These are phyloP conservation scores for Paecilomyces variotii DNA, from an alignment of 2,329 filamentous ascomycete genomes.

Conservation along the genomic window DNA sequence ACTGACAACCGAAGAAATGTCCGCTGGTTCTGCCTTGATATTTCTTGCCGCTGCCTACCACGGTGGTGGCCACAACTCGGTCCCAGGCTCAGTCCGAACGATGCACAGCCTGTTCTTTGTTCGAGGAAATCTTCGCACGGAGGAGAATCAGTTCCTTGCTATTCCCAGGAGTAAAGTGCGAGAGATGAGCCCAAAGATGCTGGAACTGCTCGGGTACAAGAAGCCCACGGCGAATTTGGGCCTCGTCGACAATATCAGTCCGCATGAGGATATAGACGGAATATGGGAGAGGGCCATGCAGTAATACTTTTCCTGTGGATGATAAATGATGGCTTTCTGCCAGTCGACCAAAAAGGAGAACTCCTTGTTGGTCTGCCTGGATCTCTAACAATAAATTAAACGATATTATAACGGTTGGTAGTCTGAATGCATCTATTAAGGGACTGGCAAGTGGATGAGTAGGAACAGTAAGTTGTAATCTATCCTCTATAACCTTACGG, in stretches of 20 bases:
- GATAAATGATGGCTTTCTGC: too few species aligned
- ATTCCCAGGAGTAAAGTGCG: constrained; percentile 21
- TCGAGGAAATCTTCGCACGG: constrained; percentile 19
- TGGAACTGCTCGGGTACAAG: constrained; percentile 25
- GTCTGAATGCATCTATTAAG: too few species aligned
- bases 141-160: constrained; percentile 29
- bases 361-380: too few species aligned
- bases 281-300: not conserved
- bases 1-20: constrained; percentile 21
- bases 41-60: constrained; percentile 27
- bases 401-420: too few species aligned
- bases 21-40: constrained; percentile 27
- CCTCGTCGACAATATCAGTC: constrained; percentile 22
- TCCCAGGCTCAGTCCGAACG: constrained; percentile 15
- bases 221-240: constrained; percentile 23
- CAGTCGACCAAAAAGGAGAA: too few species aligned
- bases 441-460: too few species aligned
- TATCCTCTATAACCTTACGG: too few species aligned
- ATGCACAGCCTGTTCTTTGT: constrained; percentile 25
- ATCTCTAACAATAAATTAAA: too few species aligned
- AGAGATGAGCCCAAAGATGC: constrained; percentile 25
- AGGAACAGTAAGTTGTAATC: too few species aligned
- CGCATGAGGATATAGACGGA: constrained; percentile 10
- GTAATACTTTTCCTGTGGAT: not conserved
- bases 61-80: constrained; percentile 23